A percentile compares a stretch with the other conserved stretches of the same genome.
phyloP scores from a whole-genome alignment of 129 eudicot genomes.

The Flaveria ramosissima region DNA sequence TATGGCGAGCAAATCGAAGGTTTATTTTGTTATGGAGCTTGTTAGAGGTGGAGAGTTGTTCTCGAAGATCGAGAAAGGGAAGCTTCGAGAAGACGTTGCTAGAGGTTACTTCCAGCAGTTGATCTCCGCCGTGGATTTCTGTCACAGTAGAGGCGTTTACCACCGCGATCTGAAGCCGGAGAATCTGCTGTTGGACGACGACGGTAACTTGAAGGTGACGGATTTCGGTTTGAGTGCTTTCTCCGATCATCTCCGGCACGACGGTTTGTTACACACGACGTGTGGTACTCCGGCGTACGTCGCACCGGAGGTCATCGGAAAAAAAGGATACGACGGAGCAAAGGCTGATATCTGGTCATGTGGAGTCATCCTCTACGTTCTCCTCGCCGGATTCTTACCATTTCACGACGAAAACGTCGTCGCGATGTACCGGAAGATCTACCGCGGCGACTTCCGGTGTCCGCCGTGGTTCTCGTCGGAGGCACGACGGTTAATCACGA shows the following conservation, averaged over 20 bases:
- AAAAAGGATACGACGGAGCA: conserved; percentile 78
- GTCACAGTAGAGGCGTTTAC: conserved; percentile 88
- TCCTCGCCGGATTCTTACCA: conserved; percentile 83
- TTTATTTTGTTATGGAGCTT: conserved; percentile 85
- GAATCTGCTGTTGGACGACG: conserved; percentile 71
- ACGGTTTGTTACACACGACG: conserved; percentile 77
- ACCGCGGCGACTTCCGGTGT: conserved; percentile 83
- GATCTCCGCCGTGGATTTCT: conserved; percentile 84
- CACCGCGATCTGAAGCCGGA: conserved; percentile 93
- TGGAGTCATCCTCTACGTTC: conserved; percentile 74
- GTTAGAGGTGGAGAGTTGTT: conserved; percentile 91
- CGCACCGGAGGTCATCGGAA: conserved; percentile 89
- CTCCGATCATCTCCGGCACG: conserved; percentile 62
- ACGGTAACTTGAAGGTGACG: conserved; percentile 72
- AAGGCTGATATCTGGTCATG: conserved; percentile 95
- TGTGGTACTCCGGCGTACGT: conserved; percentile 96
- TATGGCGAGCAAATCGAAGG: conserved; percentile 80
- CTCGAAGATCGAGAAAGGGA: conserved; percentile 58
- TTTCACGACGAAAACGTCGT: conserved; percentile 77
- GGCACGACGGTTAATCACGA: conserved; percentile 55
- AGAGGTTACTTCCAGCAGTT: conserved; percentile 76
- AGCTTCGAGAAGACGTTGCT: conserved; percentile 60
- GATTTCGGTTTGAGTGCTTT: conserved; percentile 88
- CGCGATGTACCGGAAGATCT: conserved; percentile 69
- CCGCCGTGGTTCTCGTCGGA: conserved; percentile 95